Conservation (phyloP, 1,139 yeast genomes). For the Arxiozyma slooffiae region DNA sequence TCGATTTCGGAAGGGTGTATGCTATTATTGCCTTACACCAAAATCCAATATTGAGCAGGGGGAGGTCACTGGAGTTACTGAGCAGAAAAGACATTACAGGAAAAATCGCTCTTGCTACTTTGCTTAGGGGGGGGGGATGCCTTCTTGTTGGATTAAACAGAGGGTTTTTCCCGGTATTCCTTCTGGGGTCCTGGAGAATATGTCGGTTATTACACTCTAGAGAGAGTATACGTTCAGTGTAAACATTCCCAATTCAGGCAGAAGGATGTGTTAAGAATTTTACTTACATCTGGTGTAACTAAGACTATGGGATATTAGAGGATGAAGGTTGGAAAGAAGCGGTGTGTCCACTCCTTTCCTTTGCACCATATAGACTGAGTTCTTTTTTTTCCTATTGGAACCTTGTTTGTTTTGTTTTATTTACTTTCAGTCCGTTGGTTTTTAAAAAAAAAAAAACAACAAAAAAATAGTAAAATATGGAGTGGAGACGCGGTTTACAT, state of each 20-base stretch:
- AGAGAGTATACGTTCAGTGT: not conserved
- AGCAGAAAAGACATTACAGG: too few relatives aligned
- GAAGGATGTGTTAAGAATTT: not conserved
- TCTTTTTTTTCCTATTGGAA: too few relatives aligned
- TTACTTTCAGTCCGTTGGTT: not conserved
- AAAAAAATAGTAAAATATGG: too few relatives aligned
- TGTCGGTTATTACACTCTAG: not conserved
- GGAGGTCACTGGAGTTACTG: not conserved
- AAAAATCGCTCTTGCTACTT: not conserved
- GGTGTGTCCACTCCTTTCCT: not conserved
- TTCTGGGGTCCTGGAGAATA: not conserved
- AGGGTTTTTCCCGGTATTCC: not conserved
- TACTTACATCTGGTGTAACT: not conserved
- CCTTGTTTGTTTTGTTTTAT: not conserved
- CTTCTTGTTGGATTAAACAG: not conserved
- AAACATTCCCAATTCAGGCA: too few relatives aligned
- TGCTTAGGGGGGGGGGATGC: not conserved
- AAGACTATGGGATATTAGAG: not conserved
- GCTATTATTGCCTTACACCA: not conserved
- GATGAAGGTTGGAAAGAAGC: not conserved
- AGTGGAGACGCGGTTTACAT: not conserved
- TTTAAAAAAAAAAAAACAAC: too few relatives aligned
- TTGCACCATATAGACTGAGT: not conserved
- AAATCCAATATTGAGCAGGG: not conserved
- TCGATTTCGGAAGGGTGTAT: not conserved